Conservation (phyloP, 2,329 filamentous ascomycete genomes). For the Penicillium sp. region DNA sequence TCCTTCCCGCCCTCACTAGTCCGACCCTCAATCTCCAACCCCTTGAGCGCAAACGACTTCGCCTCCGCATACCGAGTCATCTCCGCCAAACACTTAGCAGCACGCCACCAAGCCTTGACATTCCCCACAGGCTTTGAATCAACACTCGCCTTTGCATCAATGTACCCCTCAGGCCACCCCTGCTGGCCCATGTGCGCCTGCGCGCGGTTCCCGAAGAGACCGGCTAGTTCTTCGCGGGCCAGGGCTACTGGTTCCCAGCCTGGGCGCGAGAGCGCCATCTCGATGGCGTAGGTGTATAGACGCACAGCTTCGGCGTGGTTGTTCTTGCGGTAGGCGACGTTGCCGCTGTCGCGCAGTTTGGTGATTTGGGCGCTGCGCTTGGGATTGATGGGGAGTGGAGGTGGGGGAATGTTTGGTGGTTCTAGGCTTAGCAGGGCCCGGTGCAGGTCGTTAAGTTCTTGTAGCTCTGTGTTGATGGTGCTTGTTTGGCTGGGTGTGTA, state of each 20-base stretch:
- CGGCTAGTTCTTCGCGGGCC: conserved; percentile 76
- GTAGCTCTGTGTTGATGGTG: conserved; percentile 61
- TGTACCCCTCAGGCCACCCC: conserved; percentile 77
- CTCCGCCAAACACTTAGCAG: conserved; percentile 79
- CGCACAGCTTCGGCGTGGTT: conserved; percentile 70
- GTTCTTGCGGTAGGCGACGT: conserved; percentile 73
- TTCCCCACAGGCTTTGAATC: conserved; percentile 84
- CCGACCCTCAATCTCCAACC: conserved; percentile 74
- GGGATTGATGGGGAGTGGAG: conserved; percentile 85
- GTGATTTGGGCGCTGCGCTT: conserved; percentile 82
- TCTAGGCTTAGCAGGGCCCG: conserved; percentile 62
- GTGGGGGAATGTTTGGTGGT: conserved; percentile 67
- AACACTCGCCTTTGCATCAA: conserved; percentile 82
- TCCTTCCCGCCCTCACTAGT: conserved; percentile 47
- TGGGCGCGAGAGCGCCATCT: conserved; percentile 80
- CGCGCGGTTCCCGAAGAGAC: conserved; percentile 78
- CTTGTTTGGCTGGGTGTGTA: conserved; percentile 43
- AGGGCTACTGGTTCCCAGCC: conserved; percentile 82
- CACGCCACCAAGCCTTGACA: conserved; percentile 89
- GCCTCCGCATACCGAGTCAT: conserved; percentile 87
- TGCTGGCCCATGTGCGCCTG: conserved; percentile 79
- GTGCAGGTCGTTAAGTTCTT: conserved; percentile 74
- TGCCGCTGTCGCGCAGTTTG: conserved; percentile 87
- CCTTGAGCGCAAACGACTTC: conserved; percentile 68
- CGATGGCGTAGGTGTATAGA: conserved; percentile 78